A percentile compares a stretch with the other conserved stretches of the same genome.
phyloP scores from a whole-genome alignment of 176 grass and related monocot genomes.

The Eleusine coracana region DNA sequence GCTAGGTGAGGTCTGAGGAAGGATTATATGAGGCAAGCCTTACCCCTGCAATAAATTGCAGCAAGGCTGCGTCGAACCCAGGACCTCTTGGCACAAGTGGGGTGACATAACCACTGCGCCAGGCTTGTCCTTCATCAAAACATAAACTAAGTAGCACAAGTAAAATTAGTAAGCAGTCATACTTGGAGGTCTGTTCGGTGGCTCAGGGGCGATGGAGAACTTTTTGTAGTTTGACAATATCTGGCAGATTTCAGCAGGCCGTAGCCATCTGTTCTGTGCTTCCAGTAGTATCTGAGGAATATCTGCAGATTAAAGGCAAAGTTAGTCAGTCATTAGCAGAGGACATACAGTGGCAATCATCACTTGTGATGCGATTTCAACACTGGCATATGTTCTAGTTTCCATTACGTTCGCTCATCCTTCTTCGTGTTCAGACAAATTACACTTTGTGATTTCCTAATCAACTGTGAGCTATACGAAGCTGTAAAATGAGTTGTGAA shows the following conservation, averaged over 20 bases:
- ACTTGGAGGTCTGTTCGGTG: slow-evolving; percentile 91
- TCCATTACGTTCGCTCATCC: not conserved
- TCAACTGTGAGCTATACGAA: slow-evolving; percentile 7
- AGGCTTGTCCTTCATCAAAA: too few species aligned
- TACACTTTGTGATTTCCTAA: not conserved
- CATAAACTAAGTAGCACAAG: not conserved
- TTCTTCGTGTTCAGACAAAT: not conserved
- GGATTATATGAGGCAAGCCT: too few species aligned
- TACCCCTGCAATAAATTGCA: too few species aligned
- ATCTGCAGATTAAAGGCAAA: slow-evolving; percentile 61
- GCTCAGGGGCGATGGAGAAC: slow-evolving; percentile 83
- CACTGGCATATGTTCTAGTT: not conserved
- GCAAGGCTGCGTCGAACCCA: too few species aligned
- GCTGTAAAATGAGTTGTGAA: slow-evolving; percentile 1
- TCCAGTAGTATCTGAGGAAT: slow-evolving; percentile 89
- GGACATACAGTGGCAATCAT: not conserved
- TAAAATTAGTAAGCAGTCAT: slow-evolving; percentile 40
- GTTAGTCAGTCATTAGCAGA: slow-evolving; percentile 19
- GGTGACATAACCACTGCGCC: too few species aligned
- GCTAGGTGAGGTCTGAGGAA: too few species aligned
- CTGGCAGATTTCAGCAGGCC: slow-evolving; percentile 94
- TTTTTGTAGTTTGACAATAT: slow-evolving; percentile 90
- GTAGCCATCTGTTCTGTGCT: slow-evolving; percentile 88
- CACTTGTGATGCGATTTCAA: not conserved
- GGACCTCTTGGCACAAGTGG: too few species aligned